These are phyloP conservation scores for Chlamydomonas incerta DNA, from an alignment of 139 green algal species.

Conservation along the genomic window DNA sequence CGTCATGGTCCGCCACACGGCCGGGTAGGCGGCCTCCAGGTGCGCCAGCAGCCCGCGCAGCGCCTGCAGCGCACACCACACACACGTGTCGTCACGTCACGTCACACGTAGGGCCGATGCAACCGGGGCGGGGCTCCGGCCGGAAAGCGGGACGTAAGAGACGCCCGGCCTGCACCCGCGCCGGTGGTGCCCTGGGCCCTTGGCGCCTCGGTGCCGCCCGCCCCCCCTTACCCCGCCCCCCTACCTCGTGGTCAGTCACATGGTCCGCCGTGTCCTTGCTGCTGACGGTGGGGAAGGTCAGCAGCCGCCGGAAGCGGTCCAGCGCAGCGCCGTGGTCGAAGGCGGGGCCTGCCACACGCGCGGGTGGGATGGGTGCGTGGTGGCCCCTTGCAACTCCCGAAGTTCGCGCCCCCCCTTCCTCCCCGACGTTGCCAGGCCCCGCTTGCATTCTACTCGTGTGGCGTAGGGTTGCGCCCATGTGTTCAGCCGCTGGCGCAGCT, in stretches of 20 bases:
- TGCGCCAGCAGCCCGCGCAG: neutral
- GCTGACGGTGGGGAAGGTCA: constrained; percentile 40
- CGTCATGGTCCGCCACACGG: constrained; percentile 30
- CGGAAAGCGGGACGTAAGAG: too few species aligned
- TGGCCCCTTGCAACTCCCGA: too few species aligned
- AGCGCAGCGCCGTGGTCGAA: constrained; percentile 20
- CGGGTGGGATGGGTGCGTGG: too few species aligned
- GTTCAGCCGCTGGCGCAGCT: too few species aligned
- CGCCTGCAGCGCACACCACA: neutral
- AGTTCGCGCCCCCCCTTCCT: too few species aligned
- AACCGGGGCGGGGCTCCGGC: too few species aligned
- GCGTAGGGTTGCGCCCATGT: too few species aligned
- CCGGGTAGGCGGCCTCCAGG: constrained; percentile 23
- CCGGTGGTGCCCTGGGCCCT: neutral
- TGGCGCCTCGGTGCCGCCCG: neutral
- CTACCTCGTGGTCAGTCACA: constrained; percentile 9
- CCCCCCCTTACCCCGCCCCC: neutral
- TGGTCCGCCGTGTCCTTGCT: constrained; percentile 12
- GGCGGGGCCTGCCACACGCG: neutral
- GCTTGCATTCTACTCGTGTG: too few species aligned
- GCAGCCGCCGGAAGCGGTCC: constrained; percentile 25
- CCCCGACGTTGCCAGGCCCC: too few species aligned
- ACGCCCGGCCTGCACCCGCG: too few species aligned
- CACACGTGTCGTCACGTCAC: too few species aligned
- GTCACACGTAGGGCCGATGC: too few species aligned